Percentiles rank a stretch among this genome's conserved stretches.
Conservation (phyloP, 208 protist genomes). For the Trichomonas vaginalis region DNA sequence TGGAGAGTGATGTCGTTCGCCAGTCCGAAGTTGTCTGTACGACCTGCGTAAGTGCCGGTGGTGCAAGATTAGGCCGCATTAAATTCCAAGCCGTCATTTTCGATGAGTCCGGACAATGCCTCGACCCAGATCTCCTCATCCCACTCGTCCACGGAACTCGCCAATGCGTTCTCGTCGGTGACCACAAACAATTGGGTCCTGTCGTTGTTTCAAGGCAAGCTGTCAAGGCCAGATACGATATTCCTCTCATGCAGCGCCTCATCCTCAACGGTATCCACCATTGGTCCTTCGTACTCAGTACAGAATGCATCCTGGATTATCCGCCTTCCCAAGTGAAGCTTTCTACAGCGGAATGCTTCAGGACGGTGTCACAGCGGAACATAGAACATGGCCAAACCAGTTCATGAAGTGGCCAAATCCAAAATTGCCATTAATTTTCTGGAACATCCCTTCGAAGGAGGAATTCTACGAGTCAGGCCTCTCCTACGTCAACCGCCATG, state of each 20-base stretch:
- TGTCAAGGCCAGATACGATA: conserved; percentile 57
- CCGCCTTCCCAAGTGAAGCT: conserved; percentile 1
- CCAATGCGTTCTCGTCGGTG: conserved; percentile 64
- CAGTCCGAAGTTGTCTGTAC: conserved; percentile 74
- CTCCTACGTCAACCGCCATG: neutral
- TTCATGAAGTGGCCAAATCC: neutral
- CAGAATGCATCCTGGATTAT: conserved; percentile 31
- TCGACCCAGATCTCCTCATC: conserved; percentile 83
- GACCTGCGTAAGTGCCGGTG: conserved; percentile 76
- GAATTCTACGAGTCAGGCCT: neutral
- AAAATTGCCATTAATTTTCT: neutral
- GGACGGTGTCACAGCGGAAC: neutral
- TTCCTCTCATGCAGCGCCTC: conserved; percentile 82
- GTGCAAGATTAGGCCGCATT: conserved; percentile 56
- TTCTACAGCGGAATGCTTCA: conserved; percentile 21
- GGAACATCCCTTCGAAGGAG: neutral
- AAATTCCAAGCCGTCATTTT: conserved; percentile 72
- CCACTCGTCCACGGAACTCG: conserved; percentile 68
- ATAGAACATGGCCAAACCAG: neutral
- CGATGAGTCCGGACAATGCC: conserved; percentile 78
- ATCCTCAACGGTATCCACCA: conserved; percentile 61
- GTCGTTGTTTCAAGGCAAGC: conserved; percentile 77
- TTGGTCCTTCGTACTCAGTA: conserved; percentile 24
- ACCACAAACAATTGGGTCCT: conserved; percentile 83
- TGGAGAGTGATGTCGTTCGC: conserved; percentile 28